Evolutionary conservation across 1,139 yeast genomes (phyloP).

Genomic region (Kodamaea plutei): DNA sequence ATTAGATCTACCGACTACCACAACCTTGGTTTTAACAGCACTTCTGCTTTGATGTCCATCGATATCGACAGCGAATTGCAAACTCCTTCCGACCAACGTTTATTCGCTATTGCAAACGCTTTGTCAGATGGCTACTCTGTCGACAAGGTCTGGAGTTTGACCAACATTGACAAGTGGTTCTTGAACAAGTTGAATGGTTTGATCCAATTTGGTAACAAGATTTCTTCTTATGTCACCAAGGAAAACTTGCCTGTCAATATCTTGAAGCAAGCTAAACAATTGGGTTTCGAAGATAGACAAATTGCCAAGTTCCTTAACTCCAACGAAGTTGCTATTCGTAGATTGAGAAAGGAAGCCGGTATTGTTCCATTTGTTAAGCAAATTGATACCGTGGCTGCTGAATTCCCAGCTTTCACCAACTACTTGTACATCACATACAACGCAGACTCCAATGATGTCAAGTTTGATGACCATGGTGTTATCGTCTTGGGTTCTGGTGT

Average conservation of each 20-base stretch:
- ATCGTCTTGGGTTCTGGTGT: constrained; percentile 94
- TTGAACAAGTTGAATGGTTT: constrained; percentile 76
- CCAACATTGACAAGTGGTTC: constrained; percentile 97
- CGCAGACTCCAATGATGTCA: constrained; percentile 84
- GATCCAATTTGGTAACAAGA: constrained; percentile 62
- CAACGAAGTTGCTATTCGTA: constrained; percentile 89
- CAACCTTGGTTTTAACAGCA: constrained; percentile 88
- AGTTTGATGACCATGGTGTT: constrained; percentile 80
- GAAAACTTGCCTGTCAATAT: constrained; percentile 57
- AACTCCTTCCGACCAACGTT: constrained; percentile 94
- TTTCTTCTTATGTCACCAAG: constrained; percentile 55
- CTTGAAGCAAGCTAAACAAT: constrained; percentile 87
- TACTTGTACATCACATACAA: constrained; percentile 93
- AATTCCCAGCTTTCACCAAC: constrained; percentile 96
- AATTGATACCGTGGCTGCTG: constrained; percentile 98
- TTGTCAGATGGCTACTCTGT: constrained; percentile 80
- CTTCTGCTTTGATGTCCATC: constrained; percentile 81
- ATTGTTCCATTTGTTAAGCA: constrained; percentile 92
- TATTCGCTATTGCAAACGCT: constrained; percentile 96
- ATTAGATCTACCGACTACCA: constrained; percentile 94
- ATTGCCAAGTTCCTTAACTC: constrained; percentile 87
- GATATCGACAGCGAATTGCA: constrained; percentile 88
- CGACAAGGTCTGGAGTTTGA: constrained; percentile 86
- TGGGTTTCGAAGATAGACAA: constrained; percentile 97
- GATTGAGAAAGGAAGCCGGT: constrained; percentile 84